Conservation (phyloP, 345 rosid species). For the Geranium rotundifolium region DNA sequence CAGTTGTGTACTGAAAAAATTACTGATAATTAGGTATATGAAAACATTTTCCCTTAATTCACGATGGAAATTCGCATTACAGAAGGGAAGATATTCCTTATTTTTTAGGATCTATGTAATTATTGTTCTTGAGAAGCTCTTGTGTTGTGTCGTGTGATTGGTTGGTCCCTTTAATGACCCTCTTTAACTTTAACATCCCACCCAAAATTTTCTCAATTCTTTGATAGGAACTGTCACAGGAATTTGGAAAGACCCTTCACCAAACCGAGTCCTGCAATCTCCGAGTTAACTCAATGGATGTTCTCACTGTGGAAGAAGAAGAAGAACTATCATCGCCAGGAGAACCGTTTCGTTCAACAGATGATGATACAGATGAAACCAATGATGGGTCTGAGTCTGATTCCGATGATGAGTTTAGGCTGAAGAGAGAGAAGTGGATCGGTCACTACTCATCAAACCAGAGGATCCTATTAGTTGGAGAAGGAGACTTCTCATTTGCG, state of each 20-base stretch:
- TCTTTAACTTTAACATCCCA: too few species aligned
- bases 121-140: too few species aligned
- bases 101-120: too few species aligned
- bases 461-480: conserved; percentile 41
- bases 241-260: neutral
- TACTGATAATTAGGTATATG: too few species aligned
- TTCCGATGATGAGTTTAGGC: neutral
- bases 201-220: too few species aligned
- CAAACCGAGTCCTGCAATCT: neutral
- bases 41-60: too few species aligned
- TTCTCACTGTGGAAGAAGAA: neutral
- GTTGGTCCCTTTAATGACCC: too few species aligned
- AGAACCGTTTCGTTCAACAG: neutral
- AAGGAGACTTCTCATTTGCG: conserved; percentile 58
- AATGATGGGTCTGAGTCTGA: neutral
- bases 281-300: neutral
- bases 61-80: too few species aligned
- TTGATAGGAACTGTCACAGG: too few species aligned
- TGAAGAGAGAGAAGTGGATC: conserved; percentile 22
- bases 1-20: too few species aligned
- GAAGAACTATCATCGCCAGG: neutral
- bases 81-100: too few species aligned
- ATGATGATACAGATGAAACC: neutral
- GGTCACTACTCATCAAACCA: conserved; percentile 38
- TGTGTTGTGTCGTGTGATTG: too few species aligned